These are phyloP conservation scores for Vitis hybrid DNA, from an alignment of 177 flowering plant species.

Conservation along the genomic window DNA sequence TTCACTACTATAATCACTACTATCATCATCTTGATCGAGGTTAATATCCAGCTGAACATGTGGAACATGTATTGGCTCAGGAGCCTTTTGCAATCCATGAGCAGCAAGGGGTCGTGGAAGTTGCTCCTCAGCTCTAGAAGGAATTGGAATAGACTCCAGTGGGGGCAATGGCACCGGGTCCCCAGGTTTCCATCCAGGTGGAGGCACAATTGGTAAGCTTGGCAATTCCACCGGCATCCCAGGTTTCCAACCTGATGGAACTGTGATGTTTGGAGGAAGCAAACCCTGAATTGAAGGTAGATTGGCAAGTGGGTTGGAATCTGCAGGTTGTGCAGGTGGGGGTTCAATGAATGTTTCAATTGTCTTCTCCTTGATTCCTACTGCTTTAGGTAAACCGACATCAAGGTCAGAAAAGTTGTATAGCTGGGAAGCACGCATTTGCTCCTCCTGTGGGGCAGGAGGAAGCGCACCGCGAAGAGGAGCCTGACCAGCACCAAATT, in stretches of 20 bases:
- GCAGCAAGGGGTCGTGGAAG: constrained; percentile 36
- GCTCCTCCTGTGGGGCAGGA: constrained; percentile 99
- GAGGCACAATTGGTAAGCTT: constrained; percentile 59
- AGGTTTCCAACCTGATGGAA: constrained; percentile 93
- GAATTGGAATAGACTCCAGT: constrained; percentile 43
- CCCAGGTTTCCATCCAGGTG: constrained; percentile 95
- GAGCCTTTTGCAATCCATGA: constrained; percentile 43
- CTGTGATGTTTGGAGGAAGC: constrained; percentile 55
- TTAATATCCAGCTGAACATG: constrained; percentile 80
- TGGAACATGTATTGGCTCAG: constrained; percentile 72
- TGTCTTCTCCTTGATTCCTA: constrained; percentile 47
- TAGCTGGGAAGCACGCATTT: constrained; percentile 90
- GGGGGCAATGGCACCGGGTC: constrained; percentile 84
- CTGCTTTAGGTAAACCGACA: constrained; percentile 72
- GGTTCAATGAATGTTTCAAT: constrained; percentile 65
- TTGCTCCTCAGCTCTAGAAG: constrained; percentile 51
- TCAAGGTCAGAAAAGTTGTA: constrained; percentile 83
- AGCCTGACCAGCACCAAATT: constrained; percentile 87
- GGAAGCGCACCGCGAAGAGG: constrained; percentile 93
- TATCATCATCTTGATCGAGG: constrained; percentile 66
- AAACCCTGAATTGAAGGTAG: constrained; percentile 45
- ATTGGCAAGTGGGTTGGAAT: constrained; percentile 31
- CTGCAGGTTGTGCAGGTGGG: constrained; percentile 25
- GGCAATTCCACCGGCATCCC: constrained; percentile 97
- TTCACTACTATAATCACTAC: constrained; percentile 79